Evolutionary conservation across 176 grass and related monocot species (phyloP).

Genomic region (Triticum turgidum): DNA sequence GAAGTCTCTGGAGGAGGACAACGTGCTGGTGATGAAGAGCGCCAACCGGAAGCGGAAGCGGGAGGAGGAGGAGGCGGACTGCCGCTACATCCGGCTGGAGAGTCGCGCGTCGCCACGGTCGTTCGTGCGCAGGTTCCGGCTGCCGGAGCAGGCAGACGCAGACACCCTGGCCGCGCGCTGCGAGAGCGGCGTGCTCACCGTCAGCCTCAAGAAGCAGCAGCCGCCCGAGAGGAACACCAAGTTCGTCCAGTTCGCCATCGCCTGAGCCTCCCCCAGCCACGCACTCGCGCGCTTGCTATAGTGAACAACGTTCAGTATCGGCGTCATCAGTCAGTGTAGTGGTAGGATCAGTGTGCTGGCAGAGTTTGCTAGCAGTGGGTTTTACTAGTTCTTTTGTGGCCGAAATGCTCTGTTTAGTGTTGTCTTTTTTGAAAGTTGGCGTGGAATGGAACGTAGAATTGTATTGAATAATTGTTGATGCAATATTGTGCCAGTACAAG

Average conservation of each 20-base stretch:
- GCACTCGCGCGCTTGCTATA: background rate
- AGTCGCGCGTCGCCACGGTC: background rate
- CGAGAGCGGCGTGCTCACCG: constrained; percentile 66
- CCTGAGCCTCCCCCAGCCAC: background rate
- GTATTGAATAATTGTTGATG: too few relatives aligned
- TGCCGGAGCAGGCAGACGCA: constrained; percentile 53
- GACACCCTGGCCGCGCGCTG: constrained; percentile 48
- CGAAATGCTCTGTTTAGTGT: background rate
- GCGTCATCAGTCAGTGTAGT: background rate
- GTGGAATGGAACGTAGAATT: background rate
- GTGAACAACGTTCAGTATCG: too few relatives aligned
- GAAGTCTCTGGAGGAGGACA: constrained; percentile 79
- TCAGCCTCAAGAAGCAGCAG: constrained; percentile 59
- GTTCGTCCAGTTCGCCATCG: constrained; percentile 53
- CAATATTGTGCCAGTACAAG: too few relatives aligned
- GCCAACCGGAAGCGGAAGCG: constrained; percentile 39
- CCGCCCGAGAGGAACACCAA: constrained; percentile 71
- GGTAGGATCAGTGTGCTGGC: background rate
- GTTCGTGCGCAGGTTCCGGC: constrained; percentile 41
- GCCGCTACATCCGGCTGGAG: constrained; percentile 67
- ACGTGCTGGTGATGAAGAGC: constrained; percentile 60
- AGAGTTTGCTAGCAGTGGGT: background rate
- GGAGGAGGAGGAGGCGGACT: constrained; percentile 56
- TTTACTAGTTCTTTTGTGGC: background rate
- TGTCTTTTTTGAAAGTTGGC: background rate